Conservation (phyloP, 2,329 filamentous ascomycete species). For the Ceratocystiopsis brevicomis region DNA sequence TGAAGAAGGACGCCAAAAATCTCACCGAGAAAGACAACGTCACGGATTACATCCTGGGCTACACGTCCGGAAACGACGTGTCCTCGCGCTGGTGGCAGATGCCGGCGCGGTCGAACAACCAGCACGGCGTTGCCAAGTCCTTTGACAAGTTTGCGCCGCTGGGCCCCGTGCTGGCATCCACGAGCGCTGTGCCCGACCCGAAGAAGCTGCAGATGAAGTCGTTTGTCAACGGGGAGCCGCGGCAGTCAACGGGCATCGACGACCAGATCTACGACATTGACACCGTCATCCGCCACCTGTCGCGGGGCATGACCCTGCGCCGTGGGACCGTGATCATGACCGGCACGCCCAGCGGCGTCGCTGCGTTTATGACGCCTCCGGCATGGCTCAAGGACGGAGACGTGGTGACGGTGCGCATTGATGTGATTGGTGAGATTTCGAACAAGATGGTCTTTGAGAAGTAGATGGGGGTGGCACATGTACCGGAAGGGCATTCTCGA, state of each 20-base stretch:
- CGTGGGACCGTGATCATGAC: constrained; percentile 26
- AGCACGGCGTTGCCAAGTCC: constrained; percentile 33
- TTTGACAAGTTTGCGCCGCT: constrained; percentile 32
- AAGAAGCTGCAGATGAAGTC: constrained; percentile 13
- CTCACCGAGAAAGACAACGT: constrained; percentile 26
- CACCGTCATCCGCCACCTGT: constrained; percentile 21
- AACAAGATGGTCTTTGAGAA: constrained; percentile 12
- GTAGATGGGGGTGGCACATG: neutral
- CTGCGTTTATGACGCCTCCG: constrained; percentile 10
- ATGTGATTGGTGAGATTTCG: constrained; percentile 10
- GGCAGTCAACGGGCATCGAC: constrained; percentile 23
- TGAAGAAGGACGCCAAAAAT: constrained; percentile 28
- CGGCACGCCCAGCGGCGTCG: constrained; percentile 22
- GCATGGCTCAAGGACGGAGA: constrained; percentile 18
- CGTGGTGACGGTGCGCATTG: constrained; percentile 18
- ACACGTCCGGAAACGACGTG: constrained; percentile 35
- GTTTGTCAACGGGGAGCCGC: constrained; percentile 25
- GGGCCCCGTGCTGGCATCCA: constrained; percentile 20
- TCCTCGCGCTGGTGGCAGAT: constrained; percentile 30
- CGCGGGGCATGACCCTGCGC: constrained; percentile 22
- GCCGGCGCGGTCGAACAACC: constrained; percentile 17
- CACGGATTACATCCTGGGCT: constrained; percentile 33
- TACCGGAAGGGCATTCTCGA: too few species aligned
- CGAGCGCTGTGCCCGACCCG: constrained; percentile 12
- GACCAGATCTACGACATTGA: constrained; percentile 26